Conservation (phyloP, 2,329 filamentous ascomycete species). For the Zymoseptoria ardabiliae region DNA sequence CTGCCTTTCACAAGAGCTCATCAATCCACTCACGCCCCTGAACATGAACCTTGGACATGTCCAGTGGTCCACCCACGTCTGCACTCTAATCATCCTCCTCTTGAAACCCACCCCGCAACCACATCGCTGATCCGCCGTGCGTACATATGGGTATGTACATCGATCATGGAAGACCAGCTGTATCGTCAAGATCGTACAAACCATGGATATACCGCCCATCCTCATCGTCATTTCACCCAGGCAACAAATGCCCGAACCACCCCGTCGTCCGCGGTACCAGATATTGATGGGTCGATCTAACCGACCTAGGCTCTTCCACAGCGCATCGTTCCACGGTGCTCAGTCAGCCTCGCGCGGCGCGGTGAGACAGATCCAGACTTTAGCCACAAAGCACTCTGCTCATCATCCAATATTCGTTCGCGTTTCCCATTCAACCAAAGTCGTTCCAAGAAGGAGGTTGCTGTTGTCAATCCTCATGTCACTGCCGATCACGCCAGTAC, state of each 20-base stretch:
- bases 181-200: no score
- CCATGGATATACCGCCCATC: not conserved
- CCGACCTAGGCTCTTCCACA: not conserved
- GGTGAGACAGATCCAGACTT: not conserved
- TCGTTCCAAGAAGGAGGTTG: not conserved
- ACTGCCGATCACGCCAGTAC: not conserved
- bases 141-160: not conserved
- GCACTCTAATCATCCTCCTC: not conserved
- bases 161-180: not conserved
- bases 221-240: not conserved
- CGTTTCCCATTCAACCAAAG: not conserved
- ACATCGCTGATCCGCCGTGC: not conserved
- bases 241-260: not conserved
- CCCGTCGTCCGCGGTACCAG: not conserved
- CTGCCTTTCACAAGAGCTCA: not conserved
- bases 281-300: not conserved
- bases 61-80: not conserved
- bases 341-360: not conserved
- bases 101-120: not conserved
- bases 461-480: not conserved
- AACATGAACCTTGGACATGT: not conserved
- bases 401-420: not conserved
- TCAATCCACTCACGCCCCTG: not conserved
- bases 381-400: not conserved
- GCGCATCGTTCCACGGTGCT: not conserved